Evolutionary conservation across 2,329 filamentous ascomycete species (phyloP).

Genomic region (Scedosporium boydii): DNA sequence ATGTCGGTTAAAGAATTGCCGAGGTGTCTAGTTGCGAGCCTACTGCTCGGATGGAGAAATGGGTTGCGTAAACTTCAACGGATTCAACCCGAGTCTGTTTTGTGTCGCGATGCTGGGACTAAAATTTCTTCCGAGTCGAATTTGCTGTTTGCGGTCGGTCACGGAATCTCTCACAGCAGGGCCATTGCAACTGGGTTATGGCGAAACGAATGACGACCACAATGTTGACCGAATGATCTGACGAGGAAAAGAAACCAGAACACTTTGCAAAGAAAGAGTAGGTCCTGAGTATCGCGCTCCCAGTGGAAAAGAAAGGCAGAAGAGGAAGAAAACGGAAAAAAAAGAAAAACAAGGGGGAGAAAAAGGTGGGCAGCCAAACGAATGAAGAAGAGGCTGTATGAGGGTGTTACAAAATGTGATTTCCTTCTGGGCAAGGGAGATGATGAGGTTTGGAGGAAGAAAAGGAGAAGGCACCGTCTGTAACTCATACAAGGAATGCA

Average conservation of each 20-base stretch:
- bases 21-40: no score
- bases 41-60: no score
- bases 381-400: constrained; percentile 8
- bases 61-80: no score
- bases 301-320: not conserved
- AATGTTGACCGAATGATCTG: not conserved
- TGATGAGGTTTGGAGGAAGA: constrained; percentile 2
- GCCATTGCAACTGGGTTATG: no score
- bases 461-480: constrained; percentile 16
- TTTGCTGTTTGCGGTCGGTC: no score
- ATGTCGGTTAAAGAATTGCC: no score
- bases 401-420: not conserved
- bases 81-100: no score
- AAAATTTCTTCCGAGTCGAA: no score
- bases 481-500: constrained; percentile 7
- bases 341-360: not conserved
- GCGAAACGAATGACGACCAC: not conserved
- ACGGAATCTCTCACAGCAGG: no score
- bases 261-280: not conserved
- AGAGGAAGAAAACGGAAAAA: not conserved
- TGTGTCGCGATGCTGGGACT: no score
- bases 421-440: constrained; percentile 7
- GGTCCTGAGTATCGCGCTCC: not conserved
- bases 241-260: not conserved
- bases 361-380: constrained; percentile 3